Base-by-base conservation (phyloP, 2,329 filamentous ascomycete species). In the Cladosporium sp. region DNA sequence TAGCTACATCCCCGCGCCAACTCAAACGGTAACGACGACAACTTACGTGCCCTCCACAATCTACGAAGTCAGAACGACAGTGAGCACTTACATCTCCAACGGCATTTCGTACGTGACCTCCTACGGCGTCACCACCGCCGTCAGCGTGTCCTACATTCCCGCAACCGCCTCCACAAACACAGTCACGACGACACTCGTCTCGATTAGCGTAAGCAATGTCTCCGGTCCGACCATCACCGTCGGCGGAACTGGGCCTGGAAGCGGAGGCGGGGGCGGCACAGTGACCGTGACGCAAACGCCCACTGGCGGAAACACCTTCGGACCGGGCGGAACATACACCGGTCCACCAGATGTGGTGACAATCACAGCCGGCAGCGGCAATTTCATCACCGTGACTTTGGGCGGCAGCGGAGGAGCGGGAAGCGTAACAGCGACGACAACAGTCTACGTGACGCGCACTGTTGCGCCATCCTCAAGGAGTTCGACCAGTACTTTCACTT, bases 21-120 rank as follows among this genome's bases (percentile, higher is more conserved):
- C 60, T 0, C 49, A 43, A 18, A 65, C 62, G 1, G 53, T 62
- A 7, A 62, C 61, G 12, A 61, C 59, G 19, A 62, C 60, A 2
- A 55, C 53, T 3, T 49, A 52, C 35, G 41, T 51, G 15, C 49
- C 49, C 1, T 45, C 49, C 4, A 51, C 49, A 7, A 51, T 51
- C 15, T 45, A 45, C 33, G 40, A 39, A 12, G 40, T 40, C 11
- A 12, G 40, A 4, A 43, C 35, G 5, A 25, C 29, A 11, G 49
- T 43, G 15, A 43, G 36, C 36, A 51, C 49, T 1, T 53, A 55
- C 27, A 50, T 63, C 29, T 58, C 57, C 16, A 56, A 62, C 27
- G 62, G 61, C 35, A 55, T 58, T n/a, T 62, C 62, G 1, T 51
- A 53, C 22, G 19, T 55, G 3, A 55, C 53, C 3, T 59, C 59